phyloP scores from a whole-genome alignment of 1,284 basidiomycete genomes.

The Ceratobasidium sp. region DNA sequence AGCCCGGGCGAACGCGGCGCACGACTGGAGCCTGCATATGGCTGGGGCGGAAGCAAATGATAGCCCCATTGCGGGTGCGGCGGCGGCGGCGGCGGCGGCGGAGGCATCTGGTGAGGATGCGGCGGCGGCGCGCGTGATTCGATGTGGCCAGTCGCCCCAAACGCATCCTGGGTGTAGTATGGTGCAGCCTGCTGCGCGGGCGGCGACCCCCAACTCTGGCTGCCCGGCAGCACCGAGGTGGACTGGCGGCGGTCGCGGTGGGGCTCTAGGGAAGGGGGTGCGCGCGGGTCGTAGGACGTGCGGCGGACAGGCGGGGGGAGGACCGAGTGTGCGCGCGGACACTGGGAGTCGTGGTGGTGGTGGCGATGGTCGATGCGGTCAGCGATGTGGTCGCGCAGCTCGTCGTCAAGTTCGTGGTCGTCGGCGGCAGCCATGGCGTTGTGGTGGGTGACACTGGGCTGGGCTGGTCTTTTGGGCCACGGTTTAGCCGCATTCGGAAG shows the following conservation, averaged over 20 bases:
- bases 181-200: background rate
- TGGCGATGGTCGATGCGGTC: slow-evolving; percentile 4
- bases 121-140: slow-evolving; percentile 5
- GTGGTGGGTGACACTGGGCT: slow-evolving; percentile 8
- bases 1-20: slow-evolving; percentile 18
- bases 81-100: slow-evolving; percentile 18
- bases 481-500: background rate
- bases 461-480: background rate
- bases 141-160: slow-evolving; percentile 36
- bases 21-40: background rate
- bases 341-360: slow-evolving; percentile 18
- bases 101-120: background rate
- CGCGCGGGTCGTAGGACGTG: slow-evolving; percentile 31
- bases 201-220: slow-evolving; percentile 23
- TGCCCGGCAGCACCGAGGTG: background rate
- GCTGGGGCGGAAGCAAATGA: slow-evolving; percentile 34
- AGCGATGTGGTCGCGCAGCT: slow-evolving; percentile 20
- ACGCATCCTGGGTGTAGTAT: slow-evolving; percentile 33
- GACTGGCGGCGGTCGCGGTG: slow-evolving; percentile 24
- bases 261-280: slow-evolving; percentile 15
- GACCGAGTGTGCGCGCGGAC: slow-evolving; percentile 31
- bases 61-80: slow-evolving; percentile 17
- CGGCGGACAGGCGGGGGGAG: slow-evolving; percentile 25
- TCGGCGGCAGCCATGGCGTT: slow-evolving; percentile 17
- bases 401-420: slow-evolving; percentile 13